Conservation (phyloP, 1,284 basidiomycete species). For the Ganoderma meredithae region DNA sequence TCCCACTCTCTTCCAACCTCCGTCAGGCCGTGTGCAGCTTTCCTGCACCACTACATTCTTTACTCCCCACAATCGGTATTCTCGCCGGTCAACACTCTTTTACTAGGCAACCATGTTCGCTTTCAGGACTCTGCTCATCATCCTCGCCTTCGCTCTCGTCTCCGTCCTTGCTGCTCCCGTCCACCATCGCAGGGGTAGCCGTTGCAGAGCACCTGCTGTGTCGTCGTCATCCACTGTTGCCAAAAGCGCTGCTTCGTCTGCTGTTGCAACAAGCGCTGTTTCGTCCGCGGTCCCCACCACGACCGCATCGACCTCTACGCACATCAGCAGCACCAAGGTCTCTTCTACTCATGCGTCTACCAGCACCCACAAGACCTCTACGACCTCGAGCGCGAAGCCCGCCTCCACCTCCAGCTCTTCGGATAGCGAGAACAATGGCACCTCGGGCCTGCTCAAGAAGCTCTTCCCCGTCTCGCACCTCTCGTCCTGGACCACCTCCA, state of each 20-base stretch:
- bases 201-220: constrained; percentile 27
- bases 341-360: constrained; percentile 23
- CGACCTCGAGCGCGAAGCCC: constrained; percentile 9
- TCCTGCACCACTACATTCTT: constrained; percentile 25
- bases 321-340: constrained; percentile 11
- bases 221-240: background rate
- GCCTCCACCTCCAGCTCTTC: constrained; percentile 14
- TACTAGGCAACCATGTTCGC: constrained; percentile 33
- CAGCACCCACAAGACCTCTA: constrained; percentile 10
- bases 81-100: constrained; percentile 21
- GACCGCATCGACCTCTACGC: constrained; percentile 13
- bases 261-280: too few relatives aligned
- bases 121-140: constrained; percentile 35
- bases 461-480: constrained; percentile 53
- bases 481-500: constrained; percentile 51
- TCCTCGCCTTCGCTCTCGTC: constrained; percentile 33
- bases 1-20: constrained; percentile 14
- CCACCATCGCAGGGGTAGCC: constrained; percentile 14
- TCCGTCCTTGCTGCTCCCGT: constrained; percentile 33
- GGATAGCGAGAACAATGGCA: constrained; percentile 1
- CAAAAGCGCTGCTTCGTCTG: background rate
- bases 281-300: constrained; percentile 11
- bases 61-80: constrained; percentile 25
- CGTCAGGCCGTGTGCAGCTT: constrained; percentile 24
- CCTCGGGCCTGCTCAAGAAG: constrained; percentile 34